phyloP scores from a whole-genome alignment of 352 stramenopile species.

The Phytopythium mirpurense region DNA sequence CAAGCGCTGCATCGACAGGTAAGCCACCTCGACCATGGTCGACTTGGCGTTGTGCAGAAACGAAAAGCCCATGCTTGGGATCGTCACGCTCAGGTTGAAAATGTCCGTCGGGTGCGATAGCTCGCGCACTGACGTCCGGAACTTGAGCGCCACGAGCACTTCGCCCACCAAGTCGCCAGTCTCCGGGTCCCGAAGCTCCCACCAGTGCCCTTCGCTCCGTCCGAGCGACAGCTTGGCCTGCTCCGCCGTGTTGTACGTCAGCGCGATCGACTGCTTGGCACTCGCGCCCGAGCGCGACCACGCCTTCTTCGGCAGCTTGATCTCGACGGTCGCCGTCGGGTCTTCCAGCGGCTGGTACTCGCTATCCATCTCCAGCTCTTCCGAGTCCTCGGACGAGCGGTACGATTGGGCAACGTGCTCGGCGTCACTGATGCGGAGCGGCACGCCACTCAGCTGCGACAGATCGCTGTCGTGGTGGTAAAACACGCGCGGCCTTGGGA shows the following conservation, averaged over 20 bases:
- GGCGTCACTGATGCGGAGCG: conserved; percentile 50
- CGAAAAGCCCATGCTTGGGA: conserved; percentile 77
- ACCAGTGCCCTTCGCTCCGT: conserved; percentile 77
- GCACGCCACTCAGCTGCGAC: conserved; percentile 27
- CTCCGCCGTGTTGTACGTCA: conserved; percentile 74
- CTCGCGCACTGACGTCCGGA: conserved; percentile 55
- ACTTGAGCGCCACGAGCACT: conserved; percentile 81
- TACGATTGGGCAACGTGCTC: conserved; percentile 69
- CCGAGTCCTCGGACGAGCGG: conserved; percentile 52
- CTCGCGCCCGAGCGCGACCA: conserved; percentile 69
- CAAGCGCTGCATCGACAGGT: conserved; percentile 76
- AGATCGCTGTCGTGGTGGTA: conserved; percentile 43
- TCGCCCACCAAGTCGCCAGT: conserved; percentile 69
- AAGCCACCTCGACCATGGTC: conserved; percentile 84
- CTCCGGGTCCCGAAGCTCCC: conserved; percentile 75
- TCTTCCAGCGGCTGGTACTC: conserved; percentile 22
- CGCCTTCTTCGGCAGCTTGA: conserved; percentile 80
- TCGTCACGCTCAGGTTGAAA: conserved; percentile 71
- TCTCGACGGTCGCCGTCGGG: conserved; percentile 59
- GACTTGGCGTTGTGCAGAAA: conserved; percentile 85
- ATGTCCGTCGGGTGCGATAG: conserved; percentile 50
- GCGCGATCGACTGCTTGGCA: conserved; percentile 62
- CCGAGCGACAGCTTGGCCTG: conserved; percentile 66
- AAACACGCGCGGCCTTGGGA: conserved; percentile 33
- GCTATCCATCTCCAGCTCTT: conserved; percentile 22